Evolutionary conservation across 805 yeast species (phyloP).

Genomic region (Candida verbasci): DNA sequence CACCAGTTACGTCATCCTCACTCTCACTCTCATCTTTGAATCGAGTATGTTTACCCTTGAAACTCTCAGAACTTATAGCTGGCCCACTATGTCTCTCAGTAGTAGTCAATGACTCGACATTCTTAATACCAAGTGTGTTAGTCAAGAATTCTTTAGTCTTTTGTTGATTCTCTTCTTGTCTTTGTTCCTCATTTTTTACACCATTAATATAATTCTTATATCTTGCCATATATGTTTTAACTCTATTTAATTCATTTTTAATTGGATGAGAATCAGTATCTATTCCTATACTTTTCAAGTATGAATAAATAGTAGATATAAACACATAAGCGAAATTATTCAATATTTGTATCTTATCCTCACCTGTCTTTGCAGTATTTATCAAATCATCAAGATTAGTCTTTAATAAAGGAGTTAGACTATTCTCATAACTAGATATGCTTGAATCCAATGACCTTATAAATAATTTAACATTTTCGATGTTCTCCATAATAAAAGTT

Average conservation of each 20-base stretch:
- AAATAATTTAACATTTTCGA: conserved; percentile 38
- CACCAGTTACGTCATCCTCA: conserved; percentile 7
- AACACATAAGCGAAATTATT: conserved; percentile 48
- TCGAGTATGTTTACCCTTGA: conserved; percentile 32
- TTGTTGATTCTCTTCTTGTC: conserved; percentile 16
- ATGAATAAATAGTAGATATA: conserved; percentile 54
- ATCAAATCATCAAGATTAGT: conserved; percentile 38
- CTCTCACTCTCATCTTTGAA: conserved; percentile 17
- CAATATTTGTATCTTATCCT: conserved; percentile 27
- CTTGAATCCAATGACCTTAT: conserved; percentile 34
- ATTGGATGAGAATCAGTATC: conserved; percentile 59
- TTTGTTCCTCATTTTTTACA: conserved; percentile 16
- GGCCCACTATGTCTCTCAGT: conserved; percentile 20
- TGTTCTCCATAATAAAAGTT: conserved; percentile 40
- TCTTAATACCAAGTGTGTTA: conserved; percentile 37
- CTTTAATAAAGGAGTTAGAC: conserved; percentile 32
- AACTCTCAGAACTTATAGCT: conserved; percentile 35
- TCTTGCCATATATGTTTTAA: conserved; percentile 63
- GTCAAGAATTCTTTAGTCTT: conserved; percentile 45
- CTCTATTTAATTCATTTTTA: conserved; percentile 61
- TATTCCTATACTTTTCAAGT: conserved; percentile 54
- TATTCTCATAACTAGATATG: conserved; percentile 28
- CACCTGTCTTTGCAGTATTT: conserved; percentile 17
- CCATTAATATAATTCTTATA: conserved; percentile 37
- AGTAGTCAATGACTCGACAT: conserved; percentile 29